Base-by-base conservation (phyloP, 768 basidiomycete species). In the Mycena kentingensis region DNA sequence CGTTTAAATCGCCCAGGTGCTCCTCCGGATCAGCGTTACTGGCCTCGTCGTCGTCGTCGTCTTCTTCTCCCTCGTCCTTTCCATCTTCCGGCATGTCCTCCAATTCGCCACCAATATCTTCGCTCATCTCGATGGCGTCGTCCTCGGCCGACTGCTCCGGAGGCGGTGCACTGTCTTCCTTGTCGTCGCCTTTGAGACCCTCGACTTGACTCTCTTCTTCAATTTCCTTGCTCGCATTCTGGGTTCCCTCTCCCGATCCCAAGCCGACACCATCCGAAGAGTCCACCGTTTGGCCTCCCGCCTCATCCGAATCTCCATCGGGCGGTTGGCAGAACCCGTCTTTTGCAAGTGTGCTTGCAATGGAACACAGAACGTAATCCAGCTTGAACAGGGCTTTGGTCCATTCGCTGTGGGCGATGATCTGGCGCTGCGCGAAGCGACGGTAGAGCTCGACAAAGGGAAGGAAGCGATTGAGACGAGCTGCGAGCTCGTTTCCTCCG, bases 151-250 rank as follows among this genome's bases (percentile, higher is more conserved):
- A 70, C 15, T 73, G 63, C 15, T 78, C 71, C 7, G 77, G 70
- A 10, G 73, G 67, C n/a, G n/a, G n/a, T n/a, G n/a, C n/a, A 21
- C 81, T 77, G 16, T 80, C 69, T 11, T 79, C 75, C 2, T 66
- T 69, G 22, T 79, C 77, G 18, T 90, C 86, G 13, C 82, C 88
- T 65, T 85, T 81, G 21, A 98, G 74, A 0, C 97, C 97, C 63
- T 99, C 97, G 6, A 98, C 90, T 62, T 99, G 96, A 62, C 90
- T 88, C 70, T 98, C 94, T 51, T 98, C 94, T 64, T 95, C 87
- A 47, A 98, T 94, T 65, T 98, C 90, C 62, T 93, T 88, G 75
- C 90, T 93, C 51, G 94, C 88, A 62, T 98, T 88, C 66, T 96
- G 82, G 26, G 76, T 74, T 0, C 97, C 97, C 2, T 80, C 75